These are phyloP conservation scores for Aphanocladium album DNA, from an alignment of 2,329 filamentous ascomycete genomes.

Conservation along the genomic window DNA sequence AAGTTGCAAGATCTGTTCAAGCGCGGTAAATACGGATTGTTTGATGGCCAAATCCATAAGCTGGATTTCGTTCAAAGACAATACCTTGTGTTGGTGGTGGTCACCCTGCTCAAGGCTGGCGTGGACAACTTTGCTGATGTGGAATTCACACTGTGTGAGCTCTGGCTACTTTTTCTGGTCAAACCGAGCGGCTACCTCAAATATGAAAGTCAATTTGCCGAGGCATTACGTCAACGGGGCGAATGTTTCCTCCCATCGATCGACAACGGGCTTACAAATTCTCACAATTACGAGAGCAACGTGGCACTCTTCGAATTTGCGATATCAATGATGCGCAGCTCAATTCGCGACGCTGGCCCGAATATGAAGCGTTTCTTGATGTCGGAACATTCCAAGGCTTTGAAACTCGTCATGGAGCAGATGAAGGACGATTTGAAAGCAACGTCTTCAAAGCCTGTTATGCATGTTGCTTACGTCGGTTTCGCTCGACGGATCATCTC, in stretches of 20 bases:
- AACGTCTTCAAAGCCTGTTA: conserved; percentile 27
- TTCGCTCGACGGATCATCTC: conserved; percentile 50
- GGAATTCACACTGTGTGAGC: conserved; percentile 39
- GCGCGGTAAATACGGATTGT: conserved; percentile 44
- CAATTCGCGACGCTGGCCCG: conserved; percentile 35
- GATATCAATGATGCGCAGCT: conserved; percentile 46
- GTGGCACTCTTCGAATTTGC: conserved; percentile 44
- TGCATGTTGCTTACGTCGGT: conserved; percentile 43
- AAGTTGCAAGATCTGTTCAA: conserved; percentile 42
- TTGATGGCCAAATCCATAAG: conserved; percentile 36
- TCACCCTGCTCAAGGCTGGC: conserved; percentile 42
- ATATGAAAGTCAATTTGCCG: conserved; percentile 47
- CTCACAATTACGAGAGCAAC: conserved; percentile 45
- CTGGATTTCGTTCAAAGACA: conserved; percentile 37
- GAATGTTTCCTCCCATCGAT: conserved; percentile 40
- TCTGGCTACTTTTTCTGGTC: conserved; percentile 50
- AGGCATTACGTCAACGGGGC: conserved; percentile 37
- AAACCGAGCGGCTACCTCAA: conserved; percentile 42
- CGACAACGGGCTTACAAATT: conserved; percentile 29
- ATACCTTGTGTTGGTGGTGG: conserved; percentile 47
- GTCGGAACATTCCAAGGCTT: conserved; percentile 36
- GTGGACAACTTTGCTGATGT: conserved; percentile 43
- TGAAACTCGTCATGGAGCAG: conserved; percentile 48
- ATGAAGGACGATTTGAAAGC: conserved; percentile 46
- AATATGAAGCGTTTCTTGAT: conserved; percentile 32